phyloP scores from a whole-genome alignment of 2,329 filamentous ascomycete genomes.

The Cadophora malorum region DNA sequence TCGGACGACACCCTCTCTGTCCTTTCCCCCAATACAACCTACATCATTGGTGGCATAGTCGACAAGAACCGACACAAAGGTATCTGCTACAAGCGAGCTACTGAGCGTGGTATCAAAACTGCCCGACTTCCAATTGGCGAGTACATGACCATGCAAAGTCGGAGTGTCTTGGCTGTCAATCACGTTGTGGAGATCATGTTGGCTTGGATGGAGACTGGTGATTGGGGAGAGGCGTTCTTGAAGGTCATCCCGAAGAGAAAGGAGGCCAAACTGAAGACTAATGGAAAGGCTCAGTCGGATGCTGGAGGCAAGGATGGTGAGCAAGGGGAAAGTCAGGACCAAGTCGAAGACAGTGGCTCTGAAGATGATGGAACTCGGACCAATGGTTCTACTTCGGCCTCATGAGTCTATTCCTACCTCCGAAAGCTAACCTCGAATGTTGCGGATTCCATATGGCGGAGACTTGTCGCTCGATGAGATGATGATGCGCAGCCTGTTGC shows the following conservation, averaged over 20 bases:
- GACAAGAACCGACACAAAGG: slow-evolving; percentile 97
- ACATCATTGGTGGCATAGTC: slow-evolving; percentile 92
- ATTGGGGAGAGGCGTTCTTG: slow-evolving; percentile 92
- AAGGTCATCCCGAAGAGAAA: slow-evolving; percentile 90
- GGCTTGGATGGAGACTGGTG: slow-evolving; percentile 84
- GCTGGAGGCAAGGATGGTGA: slow-evolving; percentile 20
- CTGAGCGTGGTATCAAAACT: slow-evolving; percentile 78
- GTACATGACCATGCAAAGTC: slow-evolving; percentile 88
- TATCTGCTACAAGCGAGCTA: slow-evolving; percentile 84
- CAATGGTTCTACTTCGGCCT: neutral
- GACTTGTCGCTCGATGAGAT: neutral
- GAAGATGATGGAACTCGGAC: neutral
- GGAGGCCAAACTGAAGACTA: slow-evolving; percentile 69
- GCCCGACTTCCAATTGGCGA: slow-evolving; percentile 95
- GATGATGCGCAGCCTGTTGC: neutral
- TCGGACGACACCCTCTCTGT: slow-evolving; percentile 84
- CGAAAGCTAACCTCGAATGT: neutral
- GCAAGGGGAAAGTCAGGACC: slow-evolving; percentile 13
- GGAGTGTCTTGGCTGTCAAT: slow-evolving; percentile 88
- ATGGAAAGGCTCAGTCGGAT: slow-evolving; percentile 24
- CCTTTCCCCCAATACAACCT: slow-evolving; percentile 86
- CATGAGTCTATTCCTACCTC: neutral
- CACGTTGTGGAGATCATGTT: slow-evolving; percentile 98
- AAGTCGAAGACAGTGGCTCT: neutral
- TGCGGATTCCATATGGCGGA: neutral